Evolutionary conservation across 192 early-diverging fungal genomes (phyloP).

Genomic region (Ambispora gerdemannii): DNA sequence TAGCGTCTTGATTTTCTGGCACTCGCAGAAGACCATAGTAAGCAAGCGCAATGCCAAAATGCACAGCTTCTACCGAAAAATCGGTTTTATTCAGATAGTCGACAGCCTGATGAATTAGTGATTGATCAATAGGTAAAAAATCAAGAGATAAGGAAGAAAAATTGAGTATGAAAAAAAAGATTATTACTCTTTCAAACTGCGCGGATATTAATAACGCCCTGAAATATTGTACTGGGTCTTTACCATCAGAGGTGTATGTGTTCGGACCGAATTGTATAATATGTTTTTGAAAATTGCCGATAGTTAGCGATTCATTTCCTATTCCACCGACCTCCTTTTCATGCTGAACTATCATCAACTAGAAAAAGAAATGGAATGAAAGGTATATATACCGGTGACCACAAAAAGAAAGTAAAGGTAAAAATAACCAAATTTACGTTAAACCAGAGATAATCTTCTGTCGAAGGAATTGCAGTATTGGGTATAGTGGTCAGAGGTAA

Average conservation of each 20-base stretch:
- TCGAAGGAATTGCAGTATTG: slow-evolving; percentile 64
- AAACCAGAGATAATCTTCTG: slow-evolving; percentile 95
- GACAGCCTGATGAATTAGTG: slow-evolving; percentile 54
- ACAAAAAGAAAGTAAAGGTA: not conserved
- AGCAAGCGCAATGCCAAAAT: slow-evolving; percentile 81
- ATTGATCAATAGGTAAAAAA: not conserved
- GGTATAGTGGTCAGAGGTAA: slow-evolving; percentile 56
- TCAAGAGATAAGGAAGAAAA: not conserved
- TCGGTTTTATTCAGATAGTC: slow-evolving; percentile 64
- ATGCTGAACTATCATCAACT: slow-evolving; percentile 8
- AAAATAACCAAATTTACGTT: slow-evolving; percentile 46
- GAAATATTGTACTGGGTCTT: slow-evolving; percentile 74
- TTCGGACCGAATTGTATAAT: slow-evolving; percentile 66
- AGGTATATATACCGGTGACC: not conserved
- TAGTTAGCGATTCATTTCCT: slow-evolving; percentile 41
- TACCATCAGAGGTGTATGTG: slow-evolving; percentile 68
- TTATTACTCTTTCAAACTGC: slow-evolving; percentile 77
- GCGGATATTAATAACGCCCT: slow-evolving; percentile 78
- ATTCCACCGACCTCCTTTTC: not conserved
- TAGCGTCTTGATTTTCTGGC: slow-evolving; percentile 50
- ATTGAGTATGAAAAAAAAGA: not conserved
- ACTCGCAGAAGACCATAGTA: slow-evolving; percentile 77
- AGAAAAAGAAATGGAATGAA: not conserved
- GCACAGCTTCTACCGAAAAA: slow-evolving; percentile 79
- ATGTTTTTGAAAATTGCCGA: slow-evolving; percentile 63